Base-by-base conservation (phyloP, 179 eudicot species). In the Amaranthus tricolor region DNA sequence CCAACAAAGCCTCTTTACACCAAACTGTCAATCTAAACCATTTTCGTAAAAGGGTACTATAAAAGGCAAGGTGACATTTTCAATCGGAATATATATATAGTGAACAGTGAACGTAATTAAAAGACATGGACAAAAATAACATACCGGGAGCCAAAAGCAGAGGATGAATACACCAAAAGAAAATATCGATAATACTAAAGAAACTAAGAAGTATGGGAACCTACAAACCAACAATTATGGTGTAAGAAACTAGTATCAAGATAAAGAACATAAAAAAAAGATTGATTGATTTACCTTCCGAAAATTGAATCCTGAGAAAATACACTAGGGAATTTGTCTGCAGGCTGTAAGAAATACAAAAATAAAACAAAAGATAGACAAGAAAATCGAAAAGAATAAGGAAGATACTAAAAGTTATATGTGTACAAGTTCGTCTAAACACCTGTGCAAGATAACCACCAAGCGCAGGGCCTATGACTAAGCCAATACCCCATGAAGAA, bases 71-170 rank as follows among this genome's bases (percentile, higher is more conserved):
- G 40, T 31, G 40, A 31, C 40, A 31, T 31, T 31, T 0, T 31
- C 40, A 31, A 31, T 31, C 40, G 40, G 40, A 31, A 31, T 31
- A 31, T 31, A 31, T 31, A 31, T 31, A 31, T 31, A 31, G 2
- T 31, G 40, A 31, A 31, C 40, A 45, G 9, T 49, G 7, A 24
- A 24, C 19, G 50, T 31, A 58, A 63, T 7, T 16, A 1, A 72
- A 58, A 7, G 16, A 50, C 62, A 12, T 20, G 43, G 55, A 68
- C 59, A 67, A 19, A 40, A 68, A 55, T 61, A 64, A 2, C 83
- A 62, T 85, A 90, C 92, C 74, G 95, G 95, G 59, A 88, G 86
- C 92, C 89, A 86, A 78, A 56, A 85, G 71, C 82, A 82, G 54
- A 84, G 20, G 58, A 84, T 11, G 47, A 73, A 73, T 54, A 82